A percentile compares a stretch with the other conserved stretches of the same genome.
phyloP scores from a whole-genome alignment of 2,329 filamentous ascomycete genomes.

The Cytospora mali region DNA sequence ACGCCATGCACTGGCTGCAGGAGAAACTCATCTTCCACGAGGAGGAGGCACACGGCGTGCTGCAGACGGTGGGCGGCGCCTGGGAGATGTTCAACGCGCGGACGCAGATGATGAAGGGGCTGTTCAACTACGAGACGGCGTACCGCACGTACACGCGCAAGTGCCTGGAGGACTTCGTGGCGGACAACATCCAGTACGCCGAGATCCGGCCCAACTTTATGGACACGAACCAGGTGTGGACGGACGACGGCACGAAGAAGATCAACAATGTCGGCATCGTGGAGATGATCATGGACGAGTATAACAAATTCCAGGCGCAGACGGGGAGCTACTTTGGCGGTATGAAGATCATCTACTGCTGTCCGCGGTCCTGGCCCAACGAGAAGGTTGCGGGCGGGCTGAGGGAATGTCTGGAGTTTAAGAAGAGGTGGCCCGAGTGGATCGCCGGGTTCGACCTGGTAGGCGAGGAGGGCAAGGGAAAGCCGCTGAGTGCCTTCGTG shows the following conservation, averaged over 20 bases:
- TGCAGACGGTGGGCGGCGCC: constrained; percentile 52
- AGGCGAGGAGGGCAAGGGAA: constrained; percentile 58
- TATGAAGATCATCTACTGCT: constrained; percentile 64
- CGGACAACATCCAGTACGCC: constrained; percentile 62
- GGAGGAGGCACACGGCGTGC: constrained; percentile 58
- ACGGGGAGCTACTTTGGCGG: constrained; percentile 49
- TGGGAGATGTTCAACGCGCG: constrained; percentile 58
- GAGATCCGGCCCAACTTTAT: constrained; percentile 64
- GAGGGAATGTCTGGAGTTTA: constrained; percentile 57
- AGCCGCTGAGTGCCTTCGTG: constrained; percentile 54
- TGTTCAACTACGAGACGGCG: constrained; percentile 60
- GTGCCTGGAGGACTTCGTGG: constrained; percentile 57
- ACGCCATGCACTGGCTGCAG: constrained; percentile 57
- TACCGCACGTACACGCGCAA: constrained; percentile 57
- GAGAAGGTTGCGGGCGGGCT: constrained; percentile 50
- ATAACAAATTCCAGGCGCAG: constrained; percentile 43
- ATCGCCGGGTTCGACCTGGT: constrained; percentile 64
- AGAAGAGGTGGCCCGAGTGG: constrained; percentile 51
- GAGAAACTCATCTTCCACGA: constrained; percentile 65
- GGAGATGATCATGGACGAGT: constrained; percentile 52
- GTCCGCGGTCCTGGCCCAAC: constrained; percentile 56
- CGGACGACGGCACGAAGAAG: constrained; percentile 48
- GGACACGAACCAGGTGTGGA: constrained; percentile 54
- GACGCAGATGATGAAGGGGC: constrained; percentile 63
- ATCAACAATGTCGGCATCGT: constrained; percentile 55